Base-by-base conservation (phyloP, 371 early-diverging fungal genomes). In the Mucor mucedo region DNA sequence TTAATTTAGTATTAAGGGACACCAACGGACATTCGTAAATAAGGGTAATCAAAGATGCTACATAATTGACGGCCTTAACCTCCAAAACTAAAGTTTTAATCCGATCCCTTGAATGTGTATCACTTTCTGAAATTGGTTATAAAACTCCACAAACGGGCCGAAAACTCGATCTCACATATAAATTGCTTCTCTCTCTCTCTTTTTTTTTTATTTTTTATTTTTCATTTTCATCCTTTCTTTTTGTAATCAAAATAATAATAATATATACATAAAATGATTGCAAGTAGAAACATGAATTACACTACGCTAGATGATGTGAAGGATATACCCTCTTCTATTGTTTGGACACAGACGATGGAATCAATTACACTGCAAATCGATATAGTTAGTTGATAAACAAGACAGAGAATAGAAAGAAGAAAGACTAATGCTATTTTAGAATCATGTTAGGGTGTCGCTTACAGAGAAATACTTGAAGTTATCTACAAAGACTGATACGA, bases 341-440 rank as follows among this genome's bases (percentile, higher is more conserved):
- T 52, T 29, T 68, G 68, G 68, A 42, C 58, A 16, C 68, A 68
- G 54, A 68, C 68, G 21, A 30, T 59, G 28, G 49, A 63, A 35
- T 58, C 68, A 53, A 68, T 68, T 42, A 68, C 68, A 42, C 50
- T 68, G 10, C 53, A 62, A 41, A 65, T 65, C 3, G 21, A 59
- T n/a, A 55, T 32, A 30, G 65, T 65, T 30, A 52, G 59, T 16
- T 5, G 21, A n/a, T 30, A 32, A 28, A 49, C 13, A 9, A 4
- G 28, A 47, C 16, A n/a, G 16, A 14, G 3, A 7, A 30, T 5
- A 50, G 27, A 33, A 53, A 53, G 10, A 28, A 21, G 21, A 21
- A 21, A 21, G 11, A 38, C 21, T 27, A 2, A 28, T n/a, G 1
- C 14, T 47, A 38, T 6, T 21, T 33, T 54, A 65, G 65, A 52